phyloP scores from a whole-genome alignment of 2,329 filamentous ascomycete species.

The Graphiopsis chlorocephala region DNA sequence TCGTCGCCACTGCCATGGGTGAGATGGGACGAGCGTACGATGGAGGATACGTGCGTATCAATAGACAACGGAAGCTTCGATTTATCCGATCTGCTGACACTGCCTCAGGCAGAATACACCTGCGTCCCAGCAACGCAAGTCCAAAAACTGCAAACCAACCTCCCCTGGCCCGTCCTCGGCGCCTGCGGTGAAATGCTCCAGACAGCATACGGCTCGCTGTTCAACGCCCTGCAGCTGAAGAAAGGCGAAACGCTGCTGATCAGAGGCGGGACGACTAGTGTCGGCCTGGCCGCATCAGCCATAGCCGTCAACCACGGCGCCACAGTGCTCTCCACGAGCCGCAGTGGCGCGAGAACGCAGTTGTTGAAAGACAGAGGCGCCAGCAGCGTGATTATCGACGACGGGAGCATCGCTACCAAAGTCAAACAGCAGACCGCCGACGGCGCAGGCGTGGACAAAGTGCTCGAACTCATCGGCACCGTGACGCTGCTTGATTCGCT shows the following conservation, averaged over 20 bases:
- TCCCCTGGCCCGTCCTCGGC: conserved; percentile 45
- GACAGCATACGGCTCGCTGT: conserved; percentile 48
- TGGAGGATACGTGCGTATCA: conserved; percentile 43
- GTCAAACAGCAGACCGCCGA: conserved; percentile 31
- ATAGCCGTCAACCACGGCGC: conserved; percentile 45
- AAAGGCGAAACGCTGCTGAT: conserved; percentile 46
- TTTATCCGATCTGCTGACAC: background rate
- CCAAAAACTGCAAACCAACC: conserved; percentile 36
- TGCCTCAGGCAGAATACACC: conserved; percentile 43
- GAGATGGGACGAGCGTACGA: conserved; percentile 47
- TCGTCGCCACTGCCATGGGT: conserved; percentile 50
- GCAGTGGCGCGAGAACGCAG: conserved; percentile 35
- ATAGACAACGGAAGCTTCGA: background rate
- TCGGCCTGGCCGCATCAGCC: conserved; percentile 47
- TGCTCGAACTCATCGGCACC: conserved; percentile 48
- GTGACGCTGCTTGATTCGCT: conserved; percentile 46
- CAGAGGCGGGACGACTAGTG: conserved; percentile 49
- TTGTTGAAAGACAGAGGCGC: conserved; percentile 42
- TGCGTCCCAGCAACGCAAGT: conserved; percentile 44
- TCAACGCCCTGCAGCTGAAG: conserved; percentile 39
- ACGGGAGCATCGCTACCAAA: conserved; percentile 39
- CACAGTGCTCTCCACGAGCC: conserved; percentile 42
- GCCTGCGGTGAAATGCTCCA: conserved; percentile 53
- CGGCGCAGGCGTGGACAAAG: conserved; percentile 41
- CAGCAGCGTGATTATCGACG: conserved; percentile 46